Percentiles rank a stretch among this genome's conserved stretches.
Conservation (phyloP, 139 green algal species). For the Closterium sp. region DNA sequence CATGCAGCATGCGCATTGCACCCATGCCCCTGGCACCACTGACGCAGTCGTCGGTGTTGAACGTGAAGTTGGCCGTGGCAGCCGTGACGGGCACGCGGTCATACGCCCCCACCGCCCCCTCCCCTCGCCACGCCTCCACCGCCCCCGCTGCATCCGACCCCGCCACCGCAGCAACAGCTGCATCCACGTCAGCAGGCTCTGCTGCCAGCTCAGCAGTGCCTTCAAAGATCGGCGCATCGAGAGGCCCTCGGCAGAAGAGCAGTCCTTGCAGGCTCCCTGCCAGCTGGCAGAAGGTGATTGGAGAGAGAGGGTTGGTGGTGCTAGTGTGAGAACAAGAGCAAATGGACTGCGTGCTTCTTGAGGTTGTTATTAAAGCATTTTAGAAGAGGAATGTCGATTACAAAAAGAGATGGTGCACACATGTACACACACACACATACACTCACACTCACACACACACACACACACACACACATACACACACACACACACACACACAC, state of each 20-base stretch:
- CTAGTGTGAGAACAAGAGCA: not conserved
- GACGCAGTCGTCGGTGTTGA: conserved; percentile 69
- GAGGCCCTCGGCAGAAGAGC: conserved; percentile 82
- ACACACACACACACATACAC: conserved; percentile 9
- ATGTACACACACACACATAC: not conserved
- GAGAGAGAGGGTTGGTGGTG: not conserved
- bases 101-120: conserved; percentile 76
- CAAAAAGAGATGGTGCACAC: not conserved
- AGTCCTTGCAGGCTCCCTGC: conserved; percentile 76
- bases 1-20: not conserved
- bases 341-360: not conserved
- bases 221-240: conserved; percentile 66
- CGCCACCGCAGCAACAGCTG: not conserved
- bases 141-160: conserved; percentile 67
- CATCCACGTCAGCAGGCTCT: conserved; percentile 15
- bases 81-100: conserved; percentile 69
- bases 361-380: not conserved
- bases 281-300: conserved; percentile 33
- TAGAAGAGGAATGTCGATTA: not conserved
- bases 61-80: conserved; percentile 75
- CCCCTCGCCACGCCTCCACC: conserved; percentile 7
- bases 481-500: not conserved
- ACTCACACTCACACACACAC: conserved; percentile 23
- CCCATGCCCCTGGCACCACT: not conserved
- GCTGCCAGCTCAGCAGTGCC: conserved; percentile 32